phyloP scores from a whole-genome alignment of 805 yeast species.

The Saccharomycopsis sp. region DNA sequence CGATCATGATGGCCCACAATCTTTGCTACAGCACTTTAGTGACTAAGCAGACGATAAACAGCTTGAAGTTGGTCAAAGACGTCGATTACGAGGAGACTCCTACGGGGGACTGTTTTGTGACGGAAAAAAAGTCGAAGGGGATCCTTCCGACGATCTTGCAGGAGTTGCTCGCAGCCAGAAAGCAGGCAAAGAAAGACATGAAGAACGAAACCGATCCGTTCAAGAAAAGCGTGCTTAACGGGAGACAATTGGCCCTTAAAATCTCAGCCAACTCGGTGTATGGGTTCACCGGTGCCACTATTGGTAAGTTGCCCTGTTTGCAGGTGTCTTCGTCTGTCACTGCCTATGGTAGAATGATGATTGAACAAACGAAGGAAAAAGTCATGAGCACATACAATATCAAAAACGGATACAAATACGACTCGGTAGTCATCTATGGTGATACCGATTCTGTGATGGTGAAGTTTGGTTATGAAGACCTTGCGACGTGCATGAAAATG shows the following conservation, averaged over 20 bases:
- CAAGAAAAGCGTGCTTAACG: conserved; percentile 86
- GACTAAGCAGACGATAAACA: conserved; percentile 58
- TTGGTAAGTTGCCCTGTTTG: conserved; percentile 93
- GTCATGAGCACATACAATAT: conserved; percentile 75
- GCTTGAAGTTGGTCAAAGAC: conserved; percentile 54
- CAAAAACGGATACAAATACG: conserved; percentile 77
- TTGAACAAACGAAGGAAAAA: conserved; percentile 79
- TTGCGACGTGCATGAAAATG: conserved; percentile 77
- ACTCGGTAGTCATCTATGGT: conserved; percentile 91
- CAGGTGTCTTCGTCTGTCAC: conserved; percentile 95
- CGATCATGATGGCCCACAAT: conserved; percentile 99
- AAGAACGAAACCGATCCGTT: conserved; percentile 93
- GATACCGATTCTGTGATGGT: conserved; percentile 99
- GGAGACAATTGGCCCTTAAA: conserved; percentile 93
- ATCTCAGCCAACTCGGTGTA: conserved; percentile 97
- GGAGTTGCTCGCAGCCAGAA: conserved; percentile 86
- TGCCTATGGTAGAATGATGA: conserved; percentile 95
- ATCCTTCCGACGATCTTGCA: conserved; percentile 85
- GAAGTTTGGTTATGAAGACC: conserved; percentile 78
- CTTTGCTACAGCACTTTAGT: conserved; percentile 89
- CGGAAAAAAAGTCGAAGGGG: conserved; percentile 63
- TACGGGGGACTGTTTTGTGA: conserved; percentile 86
- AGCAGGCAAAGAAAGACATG: conserved; percentile 83
- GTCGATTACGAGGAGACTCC: conserved; percentile 85
- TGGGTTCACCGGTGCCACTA: conserved; percentile 98